phyloP scores from a whole-genome alignment of 495 filamentous ascomycete species.

The Cercophora samala region DNA sequence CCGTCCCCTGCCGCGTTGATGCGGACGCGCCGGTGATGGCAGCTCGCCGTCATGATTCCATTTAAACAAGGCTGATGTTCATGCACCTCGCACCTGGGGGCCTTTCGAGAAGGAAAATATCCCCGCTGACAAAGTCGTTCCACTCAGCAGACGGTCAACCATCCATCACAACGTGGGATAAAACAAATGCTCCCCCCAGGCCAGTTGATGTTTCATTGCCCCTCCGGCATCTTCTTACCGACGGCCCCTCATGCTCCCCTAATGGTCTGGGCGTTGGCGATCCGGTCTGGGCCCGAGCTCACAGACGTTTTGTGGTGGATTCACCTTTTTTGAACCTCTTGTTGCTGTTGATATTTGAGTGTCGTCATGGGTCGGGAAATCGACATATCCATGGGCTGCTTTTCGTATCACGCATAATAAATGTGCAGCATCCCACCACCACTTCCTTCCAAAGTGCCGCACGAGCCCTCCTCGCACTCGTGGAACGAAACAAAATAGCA shows the following conservation, averaged over 20 bases:
- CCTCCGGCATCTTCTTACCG: conserved; percentile 9
- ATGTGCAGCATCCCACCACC: not conserved
- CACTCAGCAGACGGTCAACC: not conserved
- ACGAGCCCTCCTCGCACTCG: not conserved
- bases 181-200: not conserved
- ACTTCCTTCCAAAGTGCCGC: not conserved
- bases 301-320: not conserved
- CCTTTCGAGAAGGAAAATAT: not conserved
- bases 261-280: conserved; percentile 7
- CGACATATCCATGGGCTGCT: not conserved
- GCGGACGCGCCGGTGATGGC: not conserved
- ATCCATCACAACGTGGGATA: not conserved
- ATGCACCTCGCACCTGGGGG: not conserved
- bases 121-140: not conserved
- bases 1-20: too few species aligned
- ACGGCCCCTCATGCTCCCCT: not conserved
- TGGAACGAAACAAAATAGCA: not conserved
- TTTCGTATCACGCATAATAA: not conserved
- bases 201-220: conserved; percentile 11
- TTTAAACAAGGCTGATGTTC: conserved; percentile 1
- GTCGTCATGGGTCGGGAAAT: not conserved
- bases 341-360: not conserved
- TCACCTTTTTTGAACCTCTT: not conserved
- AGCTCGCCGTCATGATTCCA: not conserved
- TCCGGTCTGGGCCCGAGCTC: conserved; percentile 7